A percentile compares a stretch with the other conserved stretches of the same genome.
phyloP scores from a whole-genome alignment of 2,329 filamentous ascomycete genomes.

The Fusarium chaquense region DNA sequence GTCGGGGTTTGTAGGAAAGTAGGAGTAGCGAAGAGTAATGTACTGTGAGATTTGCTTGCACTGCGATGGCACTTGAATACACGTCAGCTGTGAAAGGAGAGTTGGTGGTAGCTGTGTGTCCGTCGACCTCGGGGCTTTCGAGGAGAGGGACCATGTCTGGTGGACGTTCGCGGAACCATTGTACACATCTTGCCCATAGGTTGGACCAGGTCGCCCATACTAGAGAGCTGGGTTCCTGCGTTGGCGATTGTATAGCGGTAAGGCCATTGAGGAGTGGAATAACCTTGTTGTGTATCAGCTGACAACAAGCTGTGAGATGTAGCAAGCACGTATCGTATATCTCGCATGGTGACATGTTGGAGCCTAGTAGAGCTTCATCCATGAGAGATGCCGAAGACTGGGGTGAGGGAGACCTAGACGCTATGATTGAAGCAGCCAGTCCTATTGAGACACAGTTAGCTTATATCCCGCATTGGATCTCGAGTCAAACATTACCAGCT shows the following conservation, averaged over 20 bases:
- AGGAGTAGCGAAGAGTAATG: conserved; percentile 18
- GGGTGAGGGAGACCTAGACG: background rate
- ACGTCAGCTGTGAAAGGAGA: conserved; percentile 22
- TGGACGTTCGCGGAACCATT: conserved; percentile 25
- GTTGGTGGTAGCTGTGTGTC: background rate
- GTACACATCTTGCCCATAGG: conserved; percentile 12
- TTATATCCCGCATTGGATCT: fast-evolving
- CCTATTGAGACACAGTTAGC: background rate
- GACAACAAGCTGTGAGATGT: conserved; percentile 19
- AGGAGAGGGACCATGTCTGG: conserved; percentile 16
- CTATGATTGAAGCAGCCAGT: conserved; percentile 18
- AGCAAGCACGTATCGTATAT: conserved; percentile 10
- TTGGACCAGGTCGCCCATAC: conserved; percentile 23
- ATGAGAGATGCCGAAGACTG: background rate
- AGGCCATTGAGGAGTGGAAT: conserved; percentile 12
- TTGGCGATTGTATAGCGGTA: conserved; percentile 10
- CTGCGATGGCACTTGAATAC: conserved; percentile 18
- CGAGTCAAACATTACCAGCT: background rate
- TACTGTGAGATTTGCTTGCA: conserved; percentile 7
- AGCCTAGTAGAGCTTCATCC: background rate
- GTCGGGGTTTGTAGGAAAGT: conserved; percentile 11
- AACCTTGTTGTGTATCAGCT: conserved; percentile 1
- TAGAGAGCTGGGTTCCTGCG: conserved; percentile 9
- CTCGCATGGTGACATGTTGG: background rate
- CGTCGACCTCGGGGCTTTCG: conserved; percentile 12